Base-by-base conservation (phyloP, 2,329 filamentous ascomycete species). In the Penicillium hordei region DNA sequence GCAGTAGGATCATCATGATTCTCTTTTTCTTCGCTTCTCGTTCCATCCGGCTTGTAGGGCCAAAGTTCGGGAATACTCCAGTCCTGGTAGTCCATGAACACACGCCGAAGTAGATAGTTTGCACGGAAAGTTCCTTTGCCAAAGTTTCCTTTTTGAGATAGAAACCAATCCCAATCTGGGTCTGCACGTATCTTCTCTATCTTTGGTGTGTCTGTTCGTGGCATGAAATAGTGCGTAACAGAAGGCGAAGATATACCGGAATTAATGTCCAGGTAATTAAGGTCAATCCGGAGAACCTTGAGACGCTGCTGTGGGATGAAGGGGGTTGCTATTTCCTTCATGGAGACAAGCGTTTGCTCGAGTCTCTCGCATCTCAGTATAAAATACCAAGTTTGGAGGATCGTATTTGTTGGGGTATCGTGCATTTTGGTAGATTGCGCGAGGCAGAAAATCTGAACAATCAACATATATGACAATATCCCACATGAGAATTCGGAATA, bases 51-150 rank as follows among this genome's bases (percentile, higher is more conserved):
- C 23, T 40, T 12, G 5, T 10, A 10, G 3, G 25, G 48, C 21
- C 34, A 50, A 7, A 31, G 15, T 21, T 50, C 34, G 3, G 34
- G 34, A 40, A 29, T 40, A 29, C 34, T 39, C 34, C 25, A 50
- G 34, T 50, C 48, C 23, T 50, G 48, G n/a, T 50, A 40, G n/a
- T 50, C 23, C 34, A 40, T 40, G 23, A 50, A 50, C 17, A 29
- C 48, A n/a, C 34, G 48, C 9, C 25, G 48, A 29, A 50, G 34
- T 12, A 50, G n/a, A 21, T 39, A 29, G 9, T 39, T 29, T 7
- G 48, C 48, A 29, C 25, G 4, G 12, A 15, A 8, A 13, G n/a
- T 29, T 17, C 33, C 48, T 10, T 40, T 39, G 6, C 34, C 34
- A 2, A 29, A 50, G 5, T 12, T 31, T 1, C 48, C 48, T 17